Evolutionary conservation across 805 yeast genomes (phyloP).

Genomic region (Teunomyces funiuensis): DNA sequence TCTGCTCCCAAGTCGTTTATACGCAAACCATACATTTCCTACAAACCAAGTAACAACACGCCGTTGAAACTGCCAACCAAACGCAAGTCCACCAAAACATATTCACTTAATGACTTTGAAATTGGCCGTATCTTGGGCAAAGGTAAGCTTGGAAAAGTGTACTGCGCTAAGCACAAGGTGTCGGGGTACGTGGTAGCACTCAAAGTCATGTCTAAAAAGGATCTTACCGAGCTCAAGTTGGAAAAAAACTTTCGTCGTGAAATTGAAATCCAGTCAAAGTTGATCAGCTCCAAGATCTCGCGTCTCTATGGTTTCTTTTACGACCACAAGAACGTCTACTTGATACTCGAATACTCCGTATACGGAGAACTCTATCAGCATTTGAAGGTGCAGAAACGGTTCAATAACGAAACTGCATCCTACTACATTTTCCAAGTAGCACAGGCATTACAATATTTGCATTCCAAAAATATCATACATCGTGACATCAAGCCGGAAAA

Average conservation of each 20-base stretch:
- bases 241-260: conserved; percentile 88
- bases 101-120: conserved; percentile 66
- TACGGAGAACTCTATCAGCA: conserved; percentile 84
- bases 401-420: conserved; percentile 73
- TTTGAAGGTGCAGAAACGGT: conserved; percentile 63
- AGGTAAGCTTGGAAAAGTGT: conserved; percentile 92
- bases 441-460: conserved; percentile 73
- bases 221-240: conserved; percentile 68
- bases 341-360: conserved; percentile 80
- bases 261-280: conserved; percentile 81
- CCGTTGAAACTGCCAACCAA: conserved; percentile 6
- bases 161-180: conserved; percentile 74
- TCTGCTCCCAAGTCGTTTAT: not conserved
- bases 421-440: conserved; percentile 82
- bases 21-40: not conserved
- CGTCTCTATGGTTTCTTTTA: conserved; percentile 82
- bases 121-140: conserved; percentile 86
- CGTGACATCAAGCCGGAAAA: conserved; percentile 95
- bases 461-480: conserved; percentile 78
- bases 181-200: conserved; percentile 85
- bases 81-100: conserved; percentile 3
- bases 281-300: conserved; percentile 79
- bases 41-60: not conserved
- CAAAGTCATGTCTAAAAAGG: conserved; percentile 86
- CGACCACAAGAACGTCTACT: conserved; percentile 76